Conservation (phyloP, 345 rosid species). For the Rhodamnia rubescens region DNA sequence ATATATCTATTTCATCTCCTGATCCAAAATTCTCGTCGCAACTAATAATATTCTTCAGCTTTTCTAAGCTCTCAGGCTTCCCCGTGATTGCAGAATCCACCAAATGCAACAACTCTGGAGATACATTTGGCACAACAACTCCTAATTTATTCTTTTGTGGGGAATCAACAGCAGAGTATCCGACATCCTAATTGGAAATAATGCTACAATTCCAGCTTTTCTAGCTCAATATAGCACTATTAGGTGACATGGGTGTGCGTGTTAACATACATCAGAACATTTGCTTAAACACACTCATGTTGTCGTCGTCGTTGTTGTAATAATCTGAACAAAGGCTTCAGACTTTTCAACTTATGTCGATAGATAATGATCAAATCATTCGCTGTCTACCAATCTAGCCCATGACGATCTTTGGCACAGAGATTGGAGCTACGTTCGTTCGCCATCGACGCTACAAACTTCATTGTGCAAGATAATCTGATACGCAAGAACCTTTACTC, state of each 20-base stretch:
- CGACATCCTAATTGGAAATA: conserved; percentile 6
- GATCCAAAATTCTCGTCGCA: conserved; percentile 65
- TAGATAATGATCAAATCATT: background rate
- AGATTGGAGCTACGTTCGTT: background rate
- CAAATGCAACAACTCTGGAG: conserved; percentile 35
- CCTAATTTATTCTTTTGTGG: conserved; percentile 57
- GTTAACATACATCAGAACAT: too few relatives aligned
- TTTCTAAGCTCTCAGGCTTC: conserved; percentile 69
- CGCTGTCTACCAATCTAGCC: background rate
- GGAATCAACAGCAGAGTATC: conserved; percentile 48
- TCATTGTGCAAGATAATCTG: background rate
- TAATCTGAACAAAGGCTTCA: background rate
- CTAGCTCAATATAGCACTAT: too few relatives aligned
- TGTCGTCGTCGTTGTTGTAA: background rate
- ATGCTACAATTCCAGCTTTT: too few relatives aligned
- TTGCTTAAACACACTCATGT: background rate
- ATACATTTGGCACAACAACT: conserved; percentile 70
- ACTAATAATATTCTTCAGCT: conserved; percentile 63
- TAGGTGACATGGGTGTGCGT: too few relatives aligned
- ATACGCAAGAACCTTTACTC: background rate
- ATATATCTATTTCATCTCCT: conserved; percentile 73
- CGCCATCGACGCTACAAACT: background rate
- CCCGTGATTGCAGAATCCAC: conserved; percentile 99
- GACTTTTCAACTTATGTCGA: background rate
- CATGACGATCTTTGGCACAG: background rate